Base-by-base conservation (phyloP, 2,329 filamentous ascomycete species). In the Colletotrichum agaves region DNA sequence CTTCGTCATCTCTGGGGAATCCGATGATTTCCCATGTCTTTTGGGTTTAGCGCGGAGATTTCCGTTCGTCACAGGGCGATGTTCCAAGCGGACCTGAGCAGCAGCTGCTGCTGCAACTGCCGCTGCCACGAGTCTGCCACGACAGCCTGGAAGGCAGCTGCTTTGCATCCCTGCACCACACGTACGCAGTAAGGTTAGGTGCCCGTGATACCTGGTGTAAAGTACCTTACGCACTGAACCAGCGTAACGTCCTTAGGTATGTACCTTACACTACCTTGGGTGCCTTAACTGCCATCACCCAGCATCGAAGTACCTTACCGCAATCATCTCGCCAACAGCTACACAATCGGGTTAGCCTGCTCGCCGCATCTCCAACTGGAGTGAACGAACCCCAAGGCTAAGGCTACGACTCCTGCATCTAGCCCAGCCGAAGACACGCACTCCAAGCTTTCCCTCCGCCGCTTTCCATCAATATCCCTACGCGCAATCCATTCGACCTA, bases 1-100 rank as follows among this genome's bases (percentile, higher is more conserved):
- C 63, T 56, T 62, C 63, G 63, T 66, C 63, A 66, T 66, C 63
- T 57, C 41, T 62, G 63, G 58, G 63, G 63, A 66, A 66, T 33
- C 41, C 19, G 21, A 27, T 27, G 27, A 27, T 27, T 27, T 57
- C 60, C 49, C 19, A 35, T 11, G 47, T 41, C 50, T 15, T 66
- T 66, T 55, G 39, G 63, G 56, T 47, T 63, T 65, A 65, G 63
- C 63, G 63, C 57, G 21, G 56, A 55, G 39, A 47, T 44, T n/a
- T 47, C 56, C 21, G 57, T 47, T 61, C 49, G 62, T 27, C 47
- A 47, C 49, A 17, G 10, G 57, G 31, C 31, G 39, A 61, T 33
- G 56, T 53, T 43, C 53, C 44, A 31, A 23, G 47, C 31, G 31
- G 47, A 61, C 17, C 41, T 53, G 27, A 64, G 55, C 61, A 27